Base-by-base conservation (phyloP, 2,329 filamentous ascomycete species). In the Grosmannia penicillata region DNA sequence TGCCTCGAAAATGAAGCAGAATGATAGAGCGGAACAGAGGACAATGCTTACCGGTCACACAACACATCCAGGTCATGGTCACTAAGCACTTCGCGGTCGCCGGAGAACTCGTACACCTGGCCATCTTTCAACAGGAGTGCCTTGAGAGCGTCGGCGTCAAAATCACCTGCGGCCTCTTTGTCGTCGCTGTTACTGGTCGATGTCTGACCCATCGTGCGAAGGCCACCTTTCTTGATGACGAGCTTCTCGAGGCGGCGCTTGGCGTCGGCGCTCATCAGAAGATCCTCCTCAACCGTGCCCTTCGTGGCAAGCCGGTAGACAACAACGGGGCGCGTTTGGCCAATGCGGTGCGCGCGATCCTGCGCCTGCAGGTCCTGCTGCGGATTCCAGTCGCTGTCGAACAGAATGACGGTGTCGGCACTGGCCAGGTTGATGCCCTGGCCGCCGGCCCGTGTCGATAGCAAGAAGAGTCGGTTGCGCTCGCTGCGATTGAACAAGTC, bases 301-400 rank as follows among this genome's bases (percentile, higher is more conserved):
- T 87, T 86, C 0, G 91, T 98, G 0, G 91, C 89, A 25, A 98
- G 77, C 2, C 91, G 80, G 57, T 93, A 98, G 1, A 98, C 81
- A 17, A 98, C 75, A 1, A 98, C 91, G 0, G 91, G 91, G 3
- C 79, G 72, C 1, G 78, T 94, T 56, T 98, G 91, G 0, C 91
- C 91, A 45, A 98, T 96, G 11, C 91, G 76, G 54, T 98, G 91
- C 1, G 84, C 86, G 6, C 91, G 83, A 52, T 98, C 91, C 58
- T 96, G 91, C 0, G 91, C 91, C 53, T 98, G 91, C 0, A 98
- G 66, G 56, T 98, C 91, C 53, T 95, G 89, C 55, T 98, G 91
- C 0, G 91, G 91, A 50, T 98, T 98, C 77, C 89, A 95, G 51
- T 94, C 73, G 3, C 61, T 66, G 56, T 96, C 89, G 48, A 91